Base-by-base conservation (phyloP, 176 grass and related monocot species). In the Puya raimondii region DNA sequence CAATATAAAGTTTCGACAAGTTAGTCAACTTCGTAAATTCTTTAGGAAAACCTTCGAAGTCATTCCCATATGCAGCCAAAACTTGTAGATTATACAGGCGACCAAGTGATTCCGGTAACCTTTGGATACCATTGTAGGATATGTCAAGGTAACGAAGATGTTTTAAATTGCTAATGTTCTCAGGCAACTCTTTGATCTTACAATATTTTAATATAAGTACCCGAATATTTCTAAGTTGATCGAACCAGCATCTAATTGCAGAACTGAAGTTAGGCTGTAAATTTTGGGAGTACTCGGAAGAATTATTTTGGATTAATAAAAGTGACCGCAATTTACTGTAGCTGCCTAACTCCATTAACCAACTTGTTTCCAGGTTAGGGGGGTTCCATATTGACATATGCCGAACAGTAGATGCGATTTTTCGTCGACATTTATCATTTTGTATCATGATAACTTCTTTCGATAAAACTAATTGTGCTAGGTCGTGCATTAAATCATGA, bases 111-210 rank as follows among this genome's bases (percentile, higher is more conserved):
- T 84, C 64, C 51, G 74, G 86, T 50, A 78, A 29, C 15, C 9
- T 8, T 73, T 12, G 12, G 23, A 74, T 75, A 42, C 12, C 17
- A 17, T 51, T 74, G 25, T 51, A 71, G 64, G 78, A 64, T 49
- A 89, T 70, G 66, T 82, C 83, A 47, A 85, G 71, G 64, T 76
- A 82, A 12, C 79, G 48, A 12, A 89, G 73, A 85, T 85, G 82
- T 33, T 33, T 33, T 33, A 33, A 33, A 33, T 33, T 33, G 29
- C 29, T 33, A 33, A 33, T 33, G 29, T 33, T 33, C 29, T 33
- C 29, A 5, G 29, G 29, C 29, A 33, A 33, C 29, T 33, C 29
- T 33, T 59, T 16, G 56, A 59, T 21, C n/a, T 21, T 21, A 21
- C 56, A 59, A 0, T 21, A 1, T 1, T 15, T 17, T 59, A 59